Conservation (phyloP, 139 green algal genomes). For the Chlamydomonas schloesseri region DNA sequence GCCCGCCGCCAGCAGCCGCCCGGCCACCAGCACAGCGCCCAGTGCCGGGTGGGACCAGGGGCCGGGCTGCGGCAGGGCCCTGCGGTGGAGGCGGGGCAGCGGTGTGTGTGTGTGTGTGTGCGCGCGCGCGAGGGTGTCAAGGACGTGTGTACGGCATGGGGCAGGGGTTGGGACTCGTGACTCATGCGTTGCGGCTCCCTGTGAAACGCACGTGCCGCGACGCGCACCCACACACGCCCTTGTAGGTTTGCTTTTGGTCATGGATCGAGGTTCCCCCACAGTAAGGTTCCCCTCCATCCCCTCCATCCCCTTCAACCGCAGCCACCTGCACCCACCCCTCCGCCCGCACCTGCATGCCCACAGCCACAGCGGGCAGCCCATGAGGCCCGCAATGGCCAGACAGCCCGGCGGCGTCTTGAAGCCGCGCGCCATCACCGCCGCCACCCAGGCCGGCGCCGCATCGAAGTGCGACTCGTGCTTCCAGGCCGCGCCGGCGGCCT, state of each 20-base stretch:
- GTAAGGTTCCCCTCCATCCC: no score
- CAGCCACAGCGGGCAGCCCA: constrained; percentile 68
- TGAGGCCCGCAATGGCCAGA: constrained; percentile 60
- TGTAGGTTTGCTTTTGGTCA: no score
- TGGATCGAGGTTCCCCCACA: no score
- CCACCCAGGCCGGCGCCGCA: constrained; percentile 17
- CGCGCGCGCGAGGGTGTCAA: neutral
- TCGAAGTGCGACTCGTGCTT: neutral
- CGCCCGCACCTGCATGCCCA: constrained; percentile 49
- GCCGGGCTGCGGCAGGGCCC: neutral
- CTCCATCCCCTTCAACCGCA: no score
- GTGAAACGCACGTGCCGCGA: no score
- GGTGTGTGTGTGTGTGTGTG: neutral
- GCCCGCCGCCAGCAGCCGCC: constrained; percentile 50
- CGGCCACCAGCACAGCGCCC: constrained; percentile 43
- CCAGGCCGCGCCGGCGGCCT: constrained; percentile 22
- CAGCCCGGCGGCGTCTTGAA: constrained; percentile 59
- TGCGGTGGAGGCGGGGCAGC: neutral
- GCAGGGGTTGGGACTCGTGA: neutral
- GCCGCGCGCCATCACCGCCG: constrained; percentile 48
- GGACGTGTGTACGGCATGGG: neutral
- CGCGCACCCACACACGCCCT: no score
- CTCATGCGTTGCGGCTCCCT: no score
- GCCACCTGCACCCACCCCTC: no score
- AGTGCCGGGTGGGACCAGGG: constrained; percentile 16